Percentiles rank a stretch among this genome's conserved stretches.
Conservation (phyloP, 176 grass and related monocot species). For the Rhynchospora breviuscula region DNA sequence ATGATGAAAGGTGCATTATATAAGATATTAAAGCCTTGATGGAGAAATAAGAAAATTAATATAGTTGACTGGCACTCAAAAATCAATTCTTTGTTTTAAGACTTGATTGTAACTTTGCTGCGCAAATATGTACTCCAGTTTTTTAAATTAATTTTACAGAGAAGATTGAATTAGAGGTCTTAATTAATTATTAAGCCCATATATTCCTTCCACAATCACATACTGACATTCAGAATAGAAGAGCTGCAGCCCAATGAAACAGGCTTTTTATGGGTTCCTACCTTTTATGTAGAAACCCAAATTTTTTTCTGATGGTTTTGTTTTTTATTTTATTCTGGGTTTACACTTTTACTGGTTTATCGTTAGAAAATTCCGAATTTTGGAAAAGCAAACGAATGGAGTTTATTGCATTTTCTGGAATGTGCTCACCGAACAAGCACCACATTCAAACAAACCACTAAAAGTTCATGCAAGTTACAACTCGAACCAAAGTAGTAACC, state of each 20-base stretch:
- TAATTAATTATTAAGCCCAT: neutral
- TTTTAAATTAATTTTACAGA: too few species aligned
- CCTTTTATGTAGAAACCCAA: neutral
- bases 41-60: too few species aligned
- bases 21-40: too few species aligned
- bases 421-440: too few species aligned
- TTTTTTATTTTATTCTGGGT: neutral
- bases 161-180: neutral
- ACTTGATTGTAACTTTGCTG: too few species aligned
- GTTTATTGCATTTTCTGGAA: neutral
- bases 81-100: too few species aligned
- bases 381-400: neutral
- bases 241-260: neutral
- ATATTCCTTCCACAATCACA: too few species aligned
- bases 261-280: neutral
- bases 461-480: neutral
- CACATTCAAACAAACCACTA: neutral
- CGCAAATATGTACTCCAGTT: too few species aligned
- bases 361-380: neutral
- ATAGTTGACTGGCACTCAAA: too few species aligned
- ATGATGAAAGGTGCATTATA: too few species aligned
- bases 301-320: neutral
- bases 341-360: neutral
- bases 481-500: neutral
- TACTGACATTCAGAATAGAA: neutral